Conservation (phyloP, 495 filamentous ascomycete species). For the Aspergillus avenaceus region DNA sequence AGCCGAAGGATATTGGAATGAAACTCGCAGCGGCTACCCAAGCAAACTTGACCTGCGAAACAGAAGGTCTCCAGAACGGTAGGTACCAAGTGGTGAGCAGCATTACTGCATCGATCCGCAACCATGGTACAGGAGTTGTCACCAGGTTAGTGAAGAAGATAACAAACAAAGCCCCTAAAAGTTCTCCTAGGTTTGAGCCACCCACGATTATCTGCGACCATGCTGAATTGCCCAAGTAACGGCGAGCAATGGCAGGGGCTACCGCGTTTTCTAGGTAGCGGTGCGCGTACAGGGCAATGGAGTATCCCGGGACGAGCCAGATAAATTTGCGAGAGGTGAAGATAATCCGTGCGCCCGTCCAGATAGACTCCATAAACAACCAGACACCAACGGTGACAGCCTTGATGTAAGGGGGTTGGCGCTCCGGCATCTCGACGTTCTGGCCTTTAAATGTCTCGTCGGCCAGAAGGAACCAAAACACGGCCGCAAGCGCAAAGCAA, state of each 20-base stretch:
- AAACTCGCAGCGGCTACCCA: slow-evolving; percentile 41
- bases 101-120: slow-evolving; percentile 36
- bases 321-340: slow-evolving; percentile 40
- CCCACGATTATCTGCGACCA: slow-evolving; percentile 45
- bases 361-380: slow-evolving; percentile 35
- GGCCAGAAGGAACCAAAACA: slow-evolving; percentile 34
- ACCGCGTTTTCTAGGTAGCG: slow-evolving; percentile 43
- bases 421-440: slow-evolving; percentile 5
- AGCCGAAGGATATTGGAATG: slow-evolving; percentile 42
- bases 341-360: slow-evolving; percentile 34
- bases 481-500: slow-evolving; percentile 31
- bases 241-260: slow-evolving; percentile 34
- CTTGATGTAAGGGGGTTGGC: slow-evolving; percentile 15
- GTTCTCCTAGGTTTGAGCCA: slow-evolving; percentile 41
- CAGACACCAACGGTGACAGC: slow-evolving; percentile 24
- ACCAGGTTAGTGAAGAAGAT: slow-evolving; percentile 37
- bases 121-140: slow-evolving; percentile 41
- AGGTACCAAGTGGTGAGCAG: slow-evolving; percentile 31
- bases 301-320: slow-evolving; percentile 42
- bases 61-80: slow-evolving; percentile 23
- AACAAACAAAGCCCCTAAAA: slow-evolving; percentile 38
- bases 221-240: slow-evolving; percentile 34
- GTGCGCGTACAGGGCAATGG: slow-evolving; percentile 40
- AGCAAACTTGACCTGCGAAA: slow-evolving; percentile 25
- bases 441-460: slow-evolving; percentile 25